Base-by-base conservation (phyloP, 192 early-diverging fungal genomes). In the Chytriomyces confervae region DNA sequence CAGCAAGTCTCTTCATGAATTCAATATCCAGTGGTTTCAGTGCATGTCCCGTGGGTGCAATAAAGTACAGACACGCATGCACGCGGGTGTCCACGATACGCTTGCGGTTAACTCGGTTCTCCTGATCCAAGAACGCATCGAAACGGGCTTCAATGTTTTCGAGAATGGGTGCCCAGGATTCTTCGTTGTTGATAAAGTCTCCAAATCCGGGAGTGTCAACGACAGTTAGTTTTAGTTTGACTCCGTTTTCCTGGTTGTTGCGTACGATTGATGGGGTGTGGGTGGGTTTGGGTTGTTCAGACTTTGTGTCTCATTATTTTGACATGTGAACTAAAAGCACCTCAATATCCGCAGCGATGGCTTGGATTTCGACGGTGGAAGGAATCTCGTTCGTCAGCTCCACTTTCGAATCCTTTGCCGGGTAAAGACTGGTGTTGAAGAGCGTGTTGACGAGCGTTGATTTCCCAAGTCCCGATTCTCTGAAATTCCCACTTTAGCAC, bases 51-150 rank as follows among this genome's bases (percentile, higher is more conserved):
- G 96, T 98, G 24, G 97, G 96, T 45, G 95, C 89, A 77, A 99
- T 97, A 81, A 99, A 99, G 87, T 99, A 99, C 70, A 99, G 85
- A 63, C 96, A 92, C 8, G 94, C 93, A 81, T 99, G 97, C 46
- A 99, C 91, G 62, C 97, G 91, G 79, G 93, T 84, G 82, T 88
- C 86, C 16, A 84, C 82, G 62, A 84, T 84, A 18, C 82, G 65
- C 69, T 89, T 89, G 23, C 87, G 84, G 81, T 89, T 89, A 49
- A 89, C 85, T 24, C 87, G 80, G 83, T 95, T 86, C 77, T 89
- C 87, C 82, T 98, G 95, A 16, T 95, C 94, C 53, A 98, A 82
- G 82, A 93, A 94, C 63, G 93, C 93, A 84, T 98, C 96, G 81
- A 93, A 97, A 81, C 97, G 94, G 68, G 88, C 80, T 84, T 99